Evolutionary conservation across 805 yeast genomes (phyloP).

Genomic region (Suhomyces prunicola): DNA sequence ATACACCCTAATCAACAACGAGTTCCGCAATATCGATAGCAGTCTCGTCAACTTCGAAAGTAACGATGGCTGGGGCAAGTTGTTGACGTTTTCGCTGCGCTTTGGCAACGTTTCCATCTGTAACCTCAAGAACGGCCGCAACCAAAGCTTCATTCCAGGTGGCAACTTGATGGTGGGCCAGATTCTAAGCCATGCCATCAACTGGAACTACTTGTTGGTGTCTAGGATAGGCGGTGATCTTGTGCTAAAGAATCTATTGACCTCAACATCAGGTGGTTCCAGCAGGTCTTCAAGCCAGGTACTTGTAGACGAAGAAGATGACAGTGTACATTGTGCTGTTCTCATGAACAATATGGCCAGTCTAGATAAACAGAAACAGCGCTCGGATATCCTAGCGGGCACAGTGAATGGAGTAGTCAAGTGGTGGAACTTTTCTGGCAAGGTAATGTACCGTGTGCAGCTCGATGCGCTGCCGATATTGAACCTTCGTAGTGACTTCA

Average conservation of each 20-base stretch:
- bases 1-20: conserved; percentile 28
- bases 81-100: conserved; percentile 26
- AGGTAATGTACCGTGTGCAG: conserved; percentile 6
- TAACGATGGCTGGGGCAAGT: conserved; percentile 18
- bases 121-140: conserved; percentile 32
- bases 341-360: conserved; percentile 11
- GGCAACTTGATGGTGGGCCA: conserved; percentile 17
- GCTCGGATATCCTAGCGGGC: conserved; percentile 25
- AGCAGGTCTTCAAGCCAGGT: conserved; percentile 19
- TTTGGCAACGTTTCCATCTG: conserved; percentile 31
- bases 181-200: conserved; percentile 20
- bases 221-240: conserved; percentile 29
- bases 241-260: conserved; percentile 30
- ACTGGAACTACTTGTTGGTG: conserved; percentile 32
- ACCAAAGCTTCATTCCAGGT: conserved; percentile 38
- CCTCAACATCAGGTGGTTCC: conserved; percentile 29
- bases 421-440: conserved; percentile 26
- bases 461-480: conserved; percentile 13
- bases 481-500: conserved; percentile 27
- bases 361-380: conserved; percentile 22
- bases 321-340: conserved; percentile 16
- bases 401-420: conserved; percentile 20
- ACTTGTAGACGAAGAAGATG: conserved; percentile 9
- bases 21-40: conserved; percentile 21
- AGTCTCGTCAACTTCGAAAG: conserved; percentile 24